phyloP scores from a whole-genome alignment of 257 asterid species.

The Solanum tarijense region DNA sequence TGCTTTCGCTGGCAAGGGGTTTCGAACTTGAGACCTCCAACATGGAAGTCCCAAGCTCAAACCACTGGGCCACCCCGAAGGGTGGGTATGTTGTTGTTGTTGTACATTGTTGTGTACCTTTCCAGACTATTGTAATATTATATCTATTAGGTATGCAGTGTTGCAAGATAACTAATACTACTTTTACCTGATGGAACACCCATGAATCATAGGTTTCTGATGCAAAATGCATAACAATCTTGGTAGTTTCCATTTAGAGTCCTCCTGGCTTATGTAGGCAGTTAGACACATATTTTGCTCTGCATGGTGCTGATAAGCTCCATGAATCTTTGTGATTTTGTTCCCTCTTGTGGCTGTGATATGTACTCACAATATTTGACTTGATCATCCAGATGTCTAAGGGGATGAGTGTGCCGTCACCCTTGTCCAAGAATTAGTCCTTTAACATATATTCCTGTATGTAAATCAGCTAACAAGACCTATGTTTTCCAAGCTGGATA shows the following conservation, averaged over 20 bases:
- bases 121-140: not conserved
- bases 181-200: not conserved
- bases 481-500: not conserved
- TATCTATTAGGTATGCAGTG: not conserved
- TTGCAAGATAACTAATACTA: not conserved
- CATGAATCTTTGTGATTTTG: not conserved
- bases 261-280: not conserved
- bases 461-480: not conserved
- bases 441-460: not conserved
- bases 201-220: not conserved
- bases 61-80: too few species aligned
- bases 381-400: not conserved
- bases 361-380: not conserved
- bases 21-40: too few species aligned
- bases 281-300: not conserved
- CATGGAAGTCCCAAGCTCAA: too few species aligned
- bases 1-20: too few species aligned
- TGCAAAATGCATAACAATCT: not conserved
- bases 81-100: too few species aligned
- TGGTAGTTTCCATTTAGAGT: not conserved
- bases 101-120: not conserved
- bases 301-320: not conserved
- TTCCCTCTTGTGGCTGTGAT: not conserved
- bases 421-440: not conserved
- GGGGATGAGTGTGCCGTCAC: not conserved